A percentile compares a stretch with the other conserved stretches of the same genome.
These are phyloP conservation scores for Saturnispora besseyi DNA, from an alignment of 805 yeast genomes.

Conservation along the genomic window DNA sequence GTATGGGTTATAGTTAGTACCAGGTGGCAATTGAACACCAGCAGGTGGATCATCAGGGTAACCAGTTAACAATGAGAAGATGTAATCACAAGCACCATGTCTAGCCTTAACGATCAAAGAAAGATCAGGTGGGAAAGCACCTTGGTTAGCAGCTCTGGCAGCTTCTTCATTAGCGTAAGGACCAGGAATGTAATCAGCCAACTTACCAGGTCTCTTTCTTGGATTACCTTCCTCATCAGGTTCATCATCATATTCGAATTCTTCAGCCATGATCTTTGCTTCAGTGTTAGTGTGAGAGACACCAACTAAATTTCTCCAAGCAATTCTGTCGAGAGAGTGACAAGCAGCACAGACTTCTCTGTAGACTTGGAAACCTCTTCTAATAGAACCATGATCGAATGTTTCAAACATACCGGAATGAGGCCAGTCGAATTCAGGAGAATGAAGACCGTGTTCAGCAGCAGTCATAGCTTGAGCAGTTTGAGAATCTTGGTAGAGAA, in stretches of 20 bases:
- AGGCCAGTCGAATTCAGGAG: slow-evolving; percentile 89
- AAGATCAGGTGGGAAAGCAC: slow-evolving; percentile 97
- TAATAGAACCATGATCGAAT: slow-evolving; percentile 89
- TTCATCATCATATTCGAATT: slow-evolving; percentile 94
- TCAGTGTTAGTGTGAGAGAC: slow-evolving; percentile 89
- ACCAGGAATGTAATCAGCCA: slow-evolving; percentile 89
- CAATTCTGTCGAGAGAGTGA: slow-evolving; percentile 92
- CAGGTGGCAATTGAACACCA: slow-evolving; percentile 87
- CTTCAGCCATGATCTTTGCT: slow-evolving; percentile 89
- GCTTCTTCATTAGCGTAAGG: slow-evolving; percentile 98
- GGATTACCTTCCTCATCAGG: slow-evolving; percentile 96
- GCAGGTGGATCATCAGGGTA: slow-evolving; percentile 99
- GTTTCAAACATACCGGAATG: slow-evolving; percentile 87
- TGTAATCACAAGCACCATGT: slow-evolving; percentile 96
- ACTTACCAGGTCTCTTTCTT: slow-evolving; percentile 95
- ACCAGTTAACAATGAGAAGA: slow-evolving; percentile 91
- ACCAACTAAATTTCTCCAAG: slow-evolving; percentile 97
- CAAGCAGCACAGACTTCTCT: slow-evolving; percentile 99
- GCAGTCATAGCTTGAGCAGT: slow-evolving; percentile 96
- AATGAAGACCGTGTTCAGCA: slow-evolving; percentile 97
- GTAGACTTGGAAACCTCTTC: slow-evolving; percentile 99
- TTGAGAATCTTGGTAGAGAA: slow-evolving; percentile 73
- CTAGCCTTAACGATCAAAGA: slow-evolving; percentile 97
- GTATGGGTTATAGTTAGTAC: slow-evolving; percentile 97
- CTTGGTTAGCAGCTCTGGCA: slow-evolving; percentile 99